Evolutionary conservation across 163 green algal species (phyloP).

Genomic region (Scenedesmus sp.): DNA sequence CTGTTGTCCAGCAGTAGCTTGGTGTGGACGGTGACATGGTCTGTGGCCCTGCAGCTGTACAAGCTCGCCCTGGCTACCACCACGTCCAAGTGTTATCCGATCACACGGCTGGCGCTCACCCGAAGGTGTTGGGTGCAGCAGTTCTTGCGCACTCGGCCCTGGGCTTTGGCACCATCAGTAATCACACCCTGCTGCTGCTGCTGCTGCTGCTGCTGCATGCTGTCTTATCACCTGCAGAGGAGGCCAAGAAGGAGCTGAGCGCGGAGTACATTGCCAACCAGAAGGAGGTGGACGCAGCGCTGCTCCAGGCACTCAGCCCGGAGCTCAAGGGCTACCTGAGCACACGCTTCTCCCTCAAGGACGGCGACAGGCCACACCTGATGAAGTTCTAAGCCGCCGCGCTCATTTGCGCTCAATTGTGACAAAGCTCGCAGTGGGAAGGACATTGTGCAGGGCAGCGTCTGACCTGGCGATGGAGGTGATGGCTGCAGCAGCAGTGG

Average conservation of each 20-base stretch:
- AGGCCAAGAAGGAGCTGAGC: constrained; percentile 83
- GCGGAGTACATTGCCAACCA: constrained; percentile 93
- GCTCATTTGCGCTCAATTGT: neutral
- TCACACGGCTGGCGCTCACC: no score
- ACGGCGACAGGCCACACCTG: constrained; percentile 95
- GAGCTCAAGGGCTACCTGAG: constrained; percentile 93
- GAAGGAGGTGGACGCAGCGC: constrained; percentile 93
- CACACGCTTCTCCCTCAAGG: constrained; percentile 91
- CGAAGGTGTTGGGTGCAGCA: no score
- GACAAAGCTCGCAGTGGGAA: neutral
- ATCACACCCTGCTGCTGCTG: neutral
- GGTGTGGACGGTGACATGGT: no score
- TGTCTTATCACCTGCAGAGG: constrained; percentile 43
- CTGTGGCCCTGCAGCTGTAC: no score
- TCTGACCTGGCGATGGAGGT: neutral
- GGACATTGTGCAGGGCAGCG: neutral
- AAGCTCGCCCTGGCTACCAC: no score
- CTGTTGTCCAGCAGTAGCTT: no score
- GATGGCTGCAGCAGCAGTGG: neutral
- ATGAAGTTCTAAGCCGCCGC: constrained; percentile 96
- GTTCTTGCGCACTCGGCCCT: no score
- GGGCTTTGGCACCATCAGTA: no score
- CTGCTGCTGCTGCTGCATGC: neutral
- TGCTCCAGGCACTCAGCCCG: constrained; percentile 77
- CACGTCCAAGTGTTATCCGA: no score